Percentiles rank a stretch among this genome's conserved stretches.
Conservation (phyloP, 2,329 filamentous ascomycete species). For the Microcyclospora tardicrescens region DNA sequence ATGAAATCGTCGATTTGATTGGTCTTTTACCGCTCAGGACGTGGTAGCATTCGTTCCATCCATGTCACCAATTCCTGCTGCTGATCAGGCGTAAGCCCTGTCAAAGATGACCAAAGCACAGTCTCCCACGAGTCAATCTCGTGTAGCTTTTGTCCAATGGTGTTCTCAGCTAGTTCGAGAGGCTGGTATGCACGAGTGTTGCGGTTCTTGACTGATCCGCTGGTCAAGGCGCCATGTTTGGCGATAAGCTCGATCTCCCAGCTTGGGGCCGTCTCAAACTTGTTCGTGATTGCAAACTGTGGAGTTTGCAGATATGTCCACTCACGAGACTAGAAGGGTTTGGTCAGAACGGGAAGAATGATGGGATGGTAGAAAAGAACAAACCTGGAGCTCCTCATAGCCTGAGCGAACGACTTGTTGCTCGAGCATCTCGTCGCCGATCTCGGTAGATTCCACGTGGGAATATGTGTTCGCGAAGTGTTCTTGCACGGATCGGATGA, state of each 20-base stretch:
- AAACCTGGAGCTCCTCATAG: constrained; percentile 48
- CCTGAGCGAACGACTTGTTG: constrained; percentile 47
- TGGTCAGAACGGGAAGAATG: constrained; percentile 1
- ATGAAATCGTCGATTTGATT: too few species aligned
- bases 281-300: constrained; percentile 45
- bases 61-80: not conserved
- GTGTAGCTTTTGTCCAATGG: constrained; percentile 32
- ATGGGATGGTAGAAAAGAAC: constrained; percentile 7
- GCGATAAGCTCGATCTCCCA: constrained; percentile 17
- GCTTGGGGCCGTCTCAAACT: constrained; percentile 3
- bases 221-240: constrained; percentile 47
- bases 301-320: constrained; percentile 85
- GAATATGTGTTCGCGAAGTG: constrained; percentile 57
- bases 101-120: not conserved
- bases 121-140: constrained; percentile 26
- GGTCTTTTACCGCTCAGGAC: not conserved
- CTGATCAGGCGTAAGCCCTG: not conserved
- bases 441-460: constrained; percentile 24
- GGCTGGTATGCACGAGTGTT: constrained; percentile 20
- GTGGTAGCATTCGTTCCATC: constrained; percentile 2
- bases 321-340: constrained; percentile 38
- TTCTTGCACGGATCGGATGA: constrained; percentile 34
- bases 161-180: constrained; percentile 2
- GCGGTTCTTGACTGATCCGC: constrained; percentile 22
- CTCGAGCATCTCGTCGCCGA: constrained; percentile 42